phyloP scores from a whole-genome alignment of 805 yeast species.

The Pichia cabralensis region DNA sequence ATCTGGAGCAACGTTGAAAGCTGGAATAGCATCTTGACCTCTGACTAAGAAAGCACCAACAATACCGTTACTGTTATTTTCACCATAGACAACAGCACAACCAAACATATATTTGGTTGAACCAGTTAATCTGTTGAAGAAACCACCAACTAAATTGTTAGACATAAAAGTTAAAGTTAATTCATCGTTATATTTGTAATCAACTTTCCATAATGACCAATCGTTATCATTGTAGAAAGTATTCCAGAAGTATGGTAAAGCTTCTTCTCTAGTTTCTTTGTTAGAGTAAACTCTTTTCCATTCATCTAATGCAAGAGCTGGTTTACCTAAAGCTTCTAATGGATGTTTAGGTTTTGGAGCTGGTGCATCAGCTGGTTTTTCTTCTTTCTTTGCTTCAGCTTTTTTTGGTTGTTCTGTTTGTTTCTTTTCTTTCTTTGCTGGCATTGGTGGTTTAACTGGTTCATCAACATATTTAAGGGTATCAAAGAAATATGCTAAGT shows the following conservation, averaged over 20 bases:
- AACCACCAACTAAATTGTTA: constrained; percentile 95
- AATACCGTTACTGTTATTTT: constrained; percentile 96
- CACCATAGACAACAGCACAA: constrained; percentile 90
- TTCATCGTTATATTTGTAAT: constrained; percentile 96
- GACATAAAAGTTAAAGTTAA: constrained; percentile 96
- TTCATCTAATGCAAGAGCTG: constrained; percentile 66
- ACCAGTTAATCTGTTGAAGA: constrained; percentile 88
- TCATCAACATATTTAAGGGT: constrained; percentile 51
- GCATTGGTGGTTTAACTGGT: constrained; percentile 56
- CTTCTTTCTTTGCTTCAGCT: constrained; percentile 25
- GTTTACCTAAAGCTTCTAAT: constrained; percentile 69
- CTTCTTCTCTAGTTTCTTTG: constrained; percentile 90
- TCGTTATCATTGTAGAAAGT: constrained; percentile 84
- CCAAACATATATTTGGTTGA: constrained; percentile 95
- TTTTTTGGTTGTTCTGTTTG: constrained; percentile 24
- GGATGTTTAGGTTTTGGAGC: constrained; percentile 81
- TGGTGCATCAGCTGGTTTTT: constrained; percentile 26
- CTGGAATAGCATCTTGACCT: constrained; percentile 87
- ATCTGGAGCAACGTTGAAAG: constrained; percentile 98
- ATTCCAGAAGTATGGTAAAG: constrained; percentile 96
- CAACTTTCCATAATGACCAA: constrained; percentile 93
- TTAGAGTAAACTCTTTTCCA: constrained; percentile 97
- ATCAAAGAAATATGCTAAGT: constrained; percentile 39
- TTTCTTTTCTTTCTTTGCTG: constrained; percentile 61
- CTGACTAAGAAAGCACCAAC: constrained; percentile 90